phyloP scores from a whole-genome alignment of 202 grass and related monocot species.

The Saccharum hybrid region DNA sequence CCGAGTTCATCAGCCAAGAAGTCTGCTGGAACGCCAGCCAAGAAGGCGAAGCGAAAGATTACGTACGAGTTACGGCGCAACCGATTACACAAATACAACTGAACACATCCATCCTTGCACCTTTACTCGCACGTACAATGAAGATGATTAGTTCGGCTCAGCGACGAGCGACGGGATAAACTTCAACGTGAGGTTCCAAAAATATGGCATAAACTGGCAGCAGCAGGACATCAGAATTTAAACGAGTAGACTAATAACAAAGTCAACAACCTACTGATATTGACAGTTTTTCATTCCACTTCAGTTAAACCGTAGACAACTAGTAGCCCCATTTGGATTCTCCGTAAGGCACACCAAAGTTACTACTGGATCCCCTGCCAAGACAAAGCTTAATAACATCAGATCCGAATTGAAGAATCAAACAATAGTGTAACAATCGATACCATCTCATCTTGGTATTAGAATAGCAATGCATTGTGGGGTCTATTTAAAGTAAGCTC shows the following conservation, averaged over 20 bases:
- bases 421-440: background rate
- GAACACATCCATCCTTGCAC: background rate
- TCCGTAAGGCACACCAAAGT: constrained; percentile 26
- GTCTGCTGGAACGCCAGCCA: background rate
- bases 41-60: background rate
- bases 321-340: background rate
- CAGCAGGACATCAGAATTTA: background rate
- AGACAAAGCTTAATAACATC: constrained; percentile 9
- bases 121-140: too few species aligned
- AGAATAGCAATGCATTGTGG: background rate
- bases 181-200: background rate
- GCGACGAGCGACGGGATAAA: background rate
- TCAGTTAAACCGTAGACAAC: constrained; percentile 16
- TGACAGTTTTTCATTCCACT: constrained; percentile 23
- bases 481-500: background rate
- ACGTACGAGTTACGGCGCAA: too few species aligned
- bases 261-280: constrained; percentile 38
- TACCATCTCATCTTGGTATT: background rate
- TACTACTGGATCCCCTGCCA: background rate
- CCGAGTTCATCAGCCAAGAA: background rate
- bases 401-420: constrained; percentile 33
- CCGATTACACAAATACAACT: background rate
- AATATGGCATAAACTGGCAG: background rate
- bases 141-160: too few species aligned
- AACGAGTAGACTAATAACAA: background rate